phyloP scores from a whole-genome alignment of 345 rosid species.

The Populus davidiana region DNA sequence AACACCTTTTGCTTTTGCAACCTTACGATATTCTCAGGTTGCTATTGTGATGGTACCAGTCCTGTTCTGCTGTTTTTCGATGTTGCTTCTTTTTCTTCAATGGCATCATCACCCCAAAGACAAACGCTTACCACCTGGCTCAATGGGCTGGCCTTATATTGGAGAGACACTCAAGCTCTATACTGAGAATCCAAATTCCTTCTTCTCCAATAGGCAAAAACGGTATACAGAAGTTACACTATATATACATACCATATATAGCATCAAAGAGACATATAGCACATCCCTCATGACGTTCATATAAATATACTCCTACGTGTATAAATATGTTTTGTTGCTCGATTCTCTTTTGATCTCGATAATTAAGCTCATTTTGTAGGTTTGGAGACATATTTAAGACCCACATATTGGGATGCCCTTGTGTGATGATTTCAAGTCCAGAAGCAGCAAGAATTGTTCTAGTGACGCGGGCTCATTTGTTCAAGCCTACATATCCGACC shows the following conservation, averaged over 20 bases:
- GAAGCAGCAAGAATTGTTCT: constrained; percentile 72
- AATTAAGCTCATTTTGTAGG: constrained; percentile 30
- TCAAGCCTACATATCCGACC: constrained; percentile 87
- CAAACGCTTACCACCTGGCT: constrained; percentile 72
- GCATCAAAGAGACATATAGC: no score
- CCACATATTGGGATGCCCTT: constrained; percentile 89
- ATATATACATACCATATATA: not conserved
- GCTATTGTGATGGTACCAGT: constrained; percentile 1
- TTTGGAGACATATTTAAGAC: constrained; percentile 87
- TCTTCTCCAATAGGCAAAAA: constrained; percentile 71
- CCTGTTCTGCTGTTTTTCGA: constrained; percentile 9
- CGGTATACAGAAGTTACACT: constrained; percentile 36
- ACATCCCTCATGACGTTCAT: no score
- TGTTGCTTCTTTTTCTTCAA: constrained; percentile 28
- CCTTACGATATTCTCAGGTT: constrained; percentile 11
- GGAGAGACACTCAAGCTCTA: constrained; percentile 90
- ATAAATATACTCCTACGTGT: not conserved
- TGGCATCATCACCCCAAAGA: constrained; percentile 37
- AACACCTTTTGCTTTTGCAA: not conserved
- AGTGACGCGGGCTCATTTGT: constrained; percentile 64
- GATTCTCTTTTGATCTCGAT: not conserved
- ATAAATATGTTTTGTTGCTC: not conserved
- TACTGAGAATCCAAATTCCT: constrained; percentile 74
- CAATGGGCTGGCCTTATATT: constrained; percentile 95
- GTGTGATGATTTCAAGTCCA: constrained; percentile 93